phyloP scores from a whole-genome alignment of 805 yeast species.

The Lachancea waltii region DNA sequence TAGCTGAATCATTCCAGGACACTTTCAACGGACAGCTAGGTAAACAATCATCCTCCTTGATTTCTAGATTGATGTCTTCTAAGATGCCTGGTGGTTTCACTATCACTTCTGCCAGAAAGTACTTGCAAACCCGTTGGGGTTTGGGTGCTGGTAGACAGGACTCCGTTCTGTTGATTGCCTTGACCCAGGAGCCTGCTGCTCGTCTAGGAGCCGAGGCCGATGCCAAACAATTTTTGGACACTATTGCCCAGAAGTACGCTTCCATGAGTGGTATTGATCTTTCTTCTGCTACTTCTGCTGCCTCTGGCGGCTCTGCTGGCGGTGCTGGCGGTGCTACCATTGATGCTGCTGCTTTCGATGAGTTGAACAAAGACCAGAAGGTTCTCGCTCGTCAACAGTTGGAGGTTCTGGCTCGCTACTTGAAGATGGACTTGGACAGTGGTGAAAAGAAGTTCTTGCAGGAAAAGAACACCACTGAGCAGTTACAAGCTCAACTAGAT shows the following conservation, averaged over 20 bases:
- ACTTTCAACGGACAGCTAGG: constrained; percentile 85
- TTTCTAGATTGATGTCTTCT: constrained; percentile 87
- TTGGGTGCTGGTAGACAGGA: constrained; percentile 93
- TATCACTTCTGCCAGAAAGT: constrained; percentile 84
- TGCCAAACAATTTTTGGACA: constrained; percentile 84
- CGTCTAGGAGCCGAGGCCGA: constrained; percentile 84
- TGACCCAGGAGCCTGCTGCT: constrained; percentile 84
- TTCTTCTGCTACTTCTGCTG: constrained; percentile 55
- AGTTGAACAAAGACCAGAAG: constrained; percentile 43
- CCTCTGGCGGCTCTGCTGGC: constrained; percentile 43
- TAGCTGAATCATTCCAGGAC: constrained; percentile 93
- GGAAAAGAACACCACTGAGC: constrained; percentile 71
- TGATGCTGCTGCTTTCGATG: constrained; percentile 93
- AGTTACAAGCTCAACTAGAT: constrained; percentile 85
- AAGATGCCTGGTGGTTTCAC: constrained; percentile 99
- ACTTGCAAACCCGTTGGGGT: constrained; percentile 89
- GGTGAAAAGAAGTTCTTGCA: constrained; percentile 81
- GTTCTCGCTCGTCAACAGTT: constrained; percentile 50
- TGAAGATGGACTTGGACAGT: constrained; percentile 83
- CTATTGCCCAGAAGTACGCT: constrained; percentile 79
- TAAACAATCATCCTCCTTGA: constrained; percentile 82
- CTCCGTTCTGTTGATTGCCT: constrained; percentile 71
- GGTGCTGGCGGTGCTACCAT: constrained; percentile 79
- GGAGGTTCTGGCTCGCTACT: constrained; percentile 90
- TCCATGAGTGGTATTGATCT: constrained; percentile 72